Evolutionary conservation across 768 basidiomycete species (phyloP).

Genomic region (Botryobasidium botryosum): DNA sequence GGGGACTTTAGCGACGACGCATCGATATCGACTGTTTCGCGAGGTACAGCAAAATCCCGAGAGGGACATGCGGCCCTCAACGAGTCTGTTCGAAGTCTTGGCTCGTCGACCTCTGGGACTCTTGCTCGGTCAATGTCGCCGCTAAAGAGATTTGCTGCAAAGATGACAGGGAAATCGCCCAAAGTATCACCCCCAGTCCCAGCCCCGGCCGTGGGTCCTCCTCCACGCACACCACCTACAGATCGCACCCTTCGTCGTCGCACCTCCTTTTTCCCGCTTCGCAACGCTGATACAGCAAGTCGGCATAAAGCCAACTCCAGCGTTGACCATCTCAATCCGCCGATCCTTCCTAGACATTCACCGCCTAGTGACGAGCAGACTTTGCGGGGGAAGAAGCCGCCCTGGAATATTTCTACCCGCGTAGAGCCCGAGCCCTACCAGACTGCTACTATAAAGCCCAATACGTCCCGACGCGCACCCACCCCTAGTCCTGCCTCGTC

Average conservation of each 20-base stretch:
- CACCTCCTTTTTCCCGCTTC: conserved; percentile 43
- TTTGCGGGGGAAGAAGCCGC: conserved; percentile 23
- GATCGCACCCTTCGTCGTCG: conserved; percentile 33
- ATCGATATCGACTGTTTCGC: not conserved
- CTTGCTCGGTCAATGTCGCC: conserved; percentile 68
- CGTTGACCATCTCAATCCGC: conserved; percentile 24
- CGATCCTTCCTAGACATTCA: conserved; percentile 36
- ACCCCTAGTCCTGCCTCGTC: conserved; percentile 4
- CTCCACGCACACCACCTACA: conserved; percentile 17
- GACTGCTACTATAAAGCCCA: not conserved
- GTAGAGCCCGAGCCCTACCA: conserved; percentile 15
- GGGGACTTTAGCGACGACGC: conserved; percentile 40
- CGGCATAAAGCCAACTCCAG: conserved; percentile 35
- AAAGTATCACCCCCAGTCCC: not conserved
- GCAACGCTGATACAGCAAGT: conserved; percentile 12
- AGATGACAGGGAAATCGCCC: conserved; percentile 30
- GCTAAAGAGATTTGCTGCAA: conserved; percentile 60
- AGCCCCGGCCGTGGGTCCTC: not conserved
- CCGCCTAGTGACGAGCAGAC: conserved; percentile 20
- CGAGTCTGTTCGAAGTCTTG: not conserved
- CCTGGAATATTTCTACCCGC: conserved; percentile 66
- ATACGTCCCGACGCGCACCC: not conserved
- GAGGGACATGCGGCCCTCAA: too few species aligned
- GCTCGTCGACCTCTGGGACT: conserved; percentile 18
- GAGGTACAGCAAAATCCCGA: too few species aligned